Conservation (phyloP, 495 filamentous ascomycete species). For the Xylaria acuta region DNA sequence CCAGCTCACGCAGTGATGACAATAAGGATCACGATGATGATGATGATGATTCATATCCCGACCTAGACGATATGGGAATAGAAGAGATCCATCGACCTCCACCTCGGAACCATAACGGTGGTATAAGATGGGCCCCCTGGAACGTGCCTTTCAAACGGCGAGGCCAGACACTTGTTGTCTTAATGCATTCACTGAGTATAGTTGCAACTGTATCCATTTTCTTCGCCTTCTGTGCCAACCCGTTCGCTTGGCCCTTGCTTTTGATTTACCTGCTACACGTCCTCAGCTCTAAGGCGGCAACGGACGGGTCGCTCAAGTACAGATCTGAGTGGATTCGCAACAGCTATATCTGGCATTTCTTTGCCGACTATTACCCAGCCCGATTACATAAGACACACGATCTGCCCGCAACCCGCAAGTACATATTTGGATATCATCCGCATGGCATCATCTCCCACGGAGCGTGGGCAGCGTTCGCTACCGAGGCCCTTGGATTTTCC, state of each 20-base stretch:
- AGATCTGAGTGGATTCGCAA: constrained; percentile 76
- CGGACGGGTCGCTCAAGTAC: constrained; percentile 73
- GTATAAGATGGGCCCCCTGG: constrained; percentile 82
- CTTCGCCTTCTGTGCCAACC: constrained; percentile 90
- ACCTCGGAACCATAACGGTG: constrained; percentile 38
- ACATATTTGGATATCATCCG: constrained; percentile 97
- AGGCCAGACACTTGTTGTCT: constrained; percentile 84
- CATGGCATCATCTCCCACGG: constrained; percentile 97
- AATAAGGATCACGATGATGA: constrained; percentile 35
- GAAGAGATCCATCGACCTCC: constrained; percentile 36
- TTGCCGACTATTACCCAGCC: constrained; percentile 91
- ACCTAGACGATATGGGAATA: constrained; percentile 38
- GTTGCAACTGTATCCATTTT: constrained; percentile 77
- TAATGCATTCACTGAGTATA: constrained; percentile 85
- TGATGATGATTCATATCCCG: constrained; percentile 42
- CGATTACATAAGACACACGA: constrained; percentile 81
- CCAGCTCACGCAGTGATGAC: constrained; percentile 19
- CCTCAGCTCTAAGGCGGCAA: constrained; percentile 76
- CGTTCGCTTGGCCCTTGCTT: constrained; percentile 87
- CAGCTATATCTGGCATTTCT: constrained; percentile 84
- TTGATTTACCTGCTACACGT: constrained; percentile 89
- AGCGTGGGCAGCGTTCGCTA: constrained; percentile 90
- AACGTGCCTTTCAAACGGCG: constrained; percentile 85
- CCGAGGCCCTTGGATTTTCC: constrained; percentile 87
- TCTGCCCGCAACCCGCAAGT: constrained; percentile 84